These are phyloP conservation scores for Leishmania guyanensis DNA, from an alignment of 208 protist genomes.

Conservation along the genomic window DNA sequence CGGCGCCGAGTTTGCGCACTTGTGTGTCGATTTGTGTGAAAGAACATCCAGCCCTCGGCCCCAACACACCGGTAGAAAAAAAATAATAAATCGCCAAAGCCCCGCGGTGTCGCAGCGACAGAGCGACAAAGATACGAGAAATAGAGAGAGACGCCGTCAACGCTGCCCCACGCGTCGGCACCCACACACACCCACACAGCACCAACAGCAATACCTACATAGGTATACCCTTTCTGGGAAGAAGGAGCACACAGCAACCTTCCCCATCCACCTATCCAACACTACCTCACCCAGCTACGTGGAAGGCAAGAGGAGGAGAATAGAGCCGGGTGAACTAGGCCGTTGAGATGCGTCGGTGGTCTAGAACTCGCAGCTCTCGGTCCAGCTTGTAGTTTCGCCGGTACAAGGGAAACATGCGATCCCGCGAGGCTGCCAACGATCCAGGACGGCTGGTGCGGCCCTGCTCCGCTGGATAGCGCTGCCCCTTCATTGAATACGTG, in stretches of 20 bases:
- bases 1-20: neutral
- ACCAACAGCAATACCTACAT: neutral
- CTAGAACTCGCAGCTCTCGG: slow-evolving; percentile 52
- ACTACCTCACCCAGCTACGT: neutral
- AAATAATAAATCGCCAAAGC: neutral
- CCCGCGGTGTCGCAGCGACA: neutral
- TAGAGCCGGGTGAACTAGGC: slow-evolving; percentile 34
- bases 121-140: neutral
- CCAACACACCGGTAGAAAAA: neutral
- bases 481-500: slow-evolving; percentile 76
- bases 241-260: neutral
- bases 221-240: neutral
- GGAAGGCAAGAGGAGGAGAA: neutral
- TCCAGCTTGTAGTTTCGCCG: slow-evolving; percentile 60
- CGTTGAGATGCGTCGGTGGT: slow-evolving; percentile 62
- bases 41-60: neutral
- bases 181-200: neutral
- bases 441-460: slow-evolving; percentile 77
- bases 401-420: slow-evolving; percentile 84
- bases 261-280: neutral
- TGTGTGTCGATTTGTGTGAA: neutral
- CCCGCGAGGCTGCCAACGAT: slow-evolving; percentile 50
- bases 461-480: slow-evolving; percentile 83
- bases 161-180: neutral
- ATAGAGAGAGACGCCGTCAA: neutral